These are phyloP conservation scores for Martensiomyces pterosporus DNA, from an alignment of 192 early-diverging fungal species.

Conservation along the genomic window DNA sequence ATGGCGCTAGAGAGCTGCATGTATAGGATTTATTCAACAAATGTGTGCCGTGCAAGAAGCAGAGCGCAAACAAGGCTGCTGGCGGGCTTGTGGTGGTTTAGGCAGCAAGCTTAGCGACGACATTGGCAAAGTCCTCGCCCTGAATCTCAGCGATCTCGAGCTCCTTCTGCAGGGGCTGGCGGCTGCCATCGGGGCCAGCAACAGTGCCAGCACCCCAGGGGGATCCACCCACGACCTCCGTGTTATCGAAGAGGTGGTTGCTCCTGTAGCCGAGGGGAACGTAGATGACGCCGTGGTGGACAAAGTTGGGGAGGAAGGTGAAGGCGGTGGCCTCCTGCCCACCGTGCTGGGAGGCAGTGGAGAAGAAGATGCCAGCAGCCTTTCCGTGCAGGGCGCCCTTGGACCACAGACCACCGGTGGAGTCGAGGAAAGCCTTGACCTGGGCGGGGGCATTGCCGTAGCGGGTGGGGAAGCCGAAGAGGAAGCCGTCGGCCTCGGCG, in stretches of 20 bases:
- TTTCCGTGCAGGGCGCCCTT: conserved; percentile 62
- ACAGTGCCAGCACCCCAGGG: conserved; percentile 68
- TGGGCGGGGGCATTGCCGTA: conserved; percentile 75
- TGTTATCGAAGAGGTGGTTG: conserved; percentile 52
- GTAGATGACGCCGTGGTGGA: conserved; percentile 76
- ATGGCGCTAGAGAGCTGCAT: too few species aligned
- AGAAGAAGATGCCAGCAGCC: conserved; percentile 69
- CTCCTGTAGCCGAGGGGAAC: conserved; percentile 65
- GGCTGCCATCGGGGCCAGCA: conserved; percentile 62
- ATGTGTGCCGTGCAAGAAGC: too few species aligned
- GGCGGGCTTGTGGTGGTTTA: too few species aligned
- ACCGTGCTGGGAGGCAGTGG: conserved; percentile 71
- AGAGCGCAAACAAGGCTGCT: too few species aligned
- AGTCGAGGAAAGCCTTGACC: conserved; percentile 67
- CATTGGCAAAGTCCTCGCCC: conserved; percentile 57
- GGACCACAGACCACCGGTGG: conserved; percentile 56
- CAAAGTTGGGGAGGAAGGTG: conserved; percentile 61
- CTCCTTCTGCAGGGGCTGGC: conserved; percentile 61
- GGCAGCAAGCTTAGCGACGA: conserved; percentile 48
- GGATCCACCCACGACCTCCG: conserved; percentile 64
- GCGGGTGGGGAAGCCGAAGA: conserved; percentile 69
- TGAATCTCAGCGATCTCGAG: conserved; percentile 58
- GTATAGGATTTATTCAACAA: too few species aligned
- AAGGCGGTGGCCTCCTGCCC: conserved; percentile 75
- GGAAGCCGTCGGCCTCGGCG: conserved; percentile 59